Conservation (phyloP, 2,329 filamentous ascomycete genomes). For the Alternaria hordeiaustralica region DNA sequence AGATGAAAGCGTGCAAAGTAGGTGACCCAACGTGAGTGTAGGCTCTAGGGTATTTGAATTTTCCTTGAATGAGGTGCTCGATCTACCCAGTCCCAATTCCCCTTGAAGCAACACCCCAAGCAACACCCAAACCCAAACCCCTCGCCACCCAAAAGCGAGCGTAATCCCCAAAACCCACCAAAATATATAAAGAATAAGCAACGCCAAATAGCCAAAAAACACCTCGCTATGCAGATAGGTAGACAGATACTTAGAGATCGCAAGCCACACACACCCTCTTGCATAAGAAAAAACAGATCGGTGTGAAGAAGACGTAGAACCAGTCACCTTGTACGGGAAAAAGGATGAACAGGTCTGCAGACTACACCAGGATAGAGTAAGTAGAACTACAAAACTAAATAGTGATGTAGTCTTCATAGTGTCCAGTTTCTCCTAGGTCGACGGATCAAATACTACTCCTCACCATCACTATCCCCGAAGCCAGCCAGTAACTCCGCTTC, state of each 20-base stretch:
- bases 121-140: not conserved
- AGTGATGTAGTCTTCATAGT: not conserved
- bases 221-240: conserved; percentile 46
- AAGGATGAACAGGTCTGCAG: not conserved
- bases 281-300: not conserved
- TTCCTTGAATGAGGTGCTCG: no score
- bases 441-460: conserved; percentile 9
- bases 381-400: not conserved
- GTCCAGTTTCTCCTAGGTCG: not conserved
- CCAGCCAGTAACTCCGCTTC: conserved; percentile 54
- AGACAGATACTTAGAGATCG: not conserved
- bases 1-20: not conserved
- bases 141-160: not conserved
- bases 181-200: conserved; percentile 4
- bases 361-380: not conserved
- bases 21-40: not conserved
- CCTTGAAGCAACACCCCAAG: not conserved
- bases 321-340: not conserved
- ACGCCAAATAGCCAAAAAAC: conserved; percentile 41
- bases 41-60: not conserved
- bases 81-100: not conserved
- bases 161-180: not conserved
- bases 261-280: not conserved
- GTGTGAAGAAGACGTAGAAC: not conserved
- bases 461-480: conserved; percentile 33